Base-by-base conservation (phyloP, 2,329 filamentous ascomycete species). In the Sporothrix curviconia region DNA sequence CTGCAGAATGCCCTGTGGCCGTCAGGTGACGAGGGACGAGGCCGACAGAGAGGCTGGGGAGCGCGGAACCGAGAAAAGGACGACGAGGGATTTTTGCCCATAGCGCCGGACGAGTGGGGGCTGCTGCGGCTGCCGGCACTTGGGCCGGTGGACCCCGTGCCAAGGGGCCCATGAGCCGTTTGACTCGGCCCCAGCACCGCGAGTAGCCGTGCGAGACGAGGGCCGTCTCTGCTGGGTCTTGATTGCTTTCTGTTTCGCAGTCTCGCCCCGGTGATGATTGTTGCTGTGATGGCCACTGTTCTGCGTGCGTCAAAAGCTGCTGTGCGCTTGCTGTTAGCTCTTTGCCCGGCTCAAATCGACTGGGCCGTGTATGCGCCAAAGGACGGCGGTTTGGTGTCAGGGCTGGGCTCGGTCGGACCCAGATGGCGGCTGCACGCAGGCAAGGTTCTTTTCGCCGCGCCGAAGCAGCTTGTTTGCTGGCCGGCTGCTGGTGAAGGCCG, bases 1-100 rank as follows among this genome's bases (percentile, higher is more conserved):
- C 42, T 82, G 84, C 64, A 86, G n/a, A n/a, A n/a, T n/a, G n/a
- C n/a, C 85, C 59, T 74, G 73, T 66, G 78, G 78, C 68, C 78
- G 74, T 69, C 76, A n/a, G n/a, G 56, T 34, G 55, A 43, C 3
- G 59, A 49, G 5, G 54, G 3, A n/a, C 3, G 55, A 53, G 28
- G 25, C 70, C 53, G 72, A 70, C 15, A 30, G 30, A 2, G 55
- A 39, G 1, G 28, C 14, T 14, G 55, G n/a, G 55, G 25, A 56
- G 34, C 14, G 55, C 22, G 11, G n/a, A 62, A 57, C 14, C 53
- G 11, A 8, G 60, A 59, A n/a, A 22, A 19, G 65, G 76, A 71
- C 43, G 74, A 70, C 54, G 72, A n/a, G n/a, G n/a, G n/a, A n/a
- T n/a, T n/a, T n/a, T n/a, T n/a, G n/a, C n/a, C n/a, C n/a, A n/a